Conservation (phyloP, 768 basidiomycete species). For the Boletus bicolor region DNA sequence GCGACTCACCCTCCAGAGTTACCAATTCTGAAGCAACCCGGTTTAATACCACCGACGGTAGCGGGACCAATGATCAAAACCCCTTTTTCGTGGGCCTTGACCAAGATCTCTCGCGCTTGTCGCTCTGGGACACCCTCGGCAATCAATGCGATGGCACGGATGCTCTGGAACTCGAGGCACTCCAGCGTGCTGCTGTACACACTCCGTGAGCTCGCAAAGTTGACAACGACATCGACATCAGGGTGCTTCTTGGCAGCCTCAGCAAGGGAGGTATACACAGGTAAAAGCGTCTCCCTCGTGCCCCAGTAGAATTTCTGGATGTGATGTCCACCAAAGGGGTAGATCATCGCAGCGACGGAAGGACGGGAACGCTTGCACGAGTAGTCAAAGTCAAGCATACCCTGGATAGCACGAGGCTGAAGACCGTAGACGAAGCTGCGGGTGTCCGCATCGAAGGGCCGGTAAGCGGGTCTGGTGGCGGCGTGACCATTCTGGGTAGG, state of each 20-base stretch:
- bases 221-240: conserved; percentile 96
- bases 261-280: conserved; percentile 89
- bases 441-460: conserved; percentile 91
- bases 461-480: conserved; percentile 65
- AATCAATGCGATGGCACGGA: conserved; percentile 77
- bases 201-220: conserved; percentile 92
- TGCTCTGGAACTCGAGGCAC: conserved; percentile 56
- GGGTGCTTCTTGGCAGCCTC: conserved; percentile 94
- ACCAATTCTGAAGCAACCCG: conserved; percentile 98
- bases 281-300: conserved; percentile 96
- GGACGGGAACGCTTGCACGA: conserved; percentile 91
- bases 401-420: conserved; percentile 98
- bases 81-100: conserved; percentile 77
- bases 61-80: conserved; percentile 96
- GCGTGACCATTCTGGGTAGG: conserved; percentile 33
- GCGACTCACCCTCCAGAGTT: conserved; percentile 88
- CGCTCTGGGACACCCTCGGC: conserved; percentile 99
- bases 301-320: conserved; percentile 99
- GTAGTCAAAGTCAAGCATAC: conserved; percentile 98
- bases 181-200: conserved; percentile 96
- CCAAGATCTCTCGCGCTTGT: conserved; percentile 93
- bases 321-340: conserved; percentile 99
- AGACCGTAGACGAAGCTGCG: conserved; percentile 98
- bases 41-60: conserved; percentile 99
- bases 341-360: conserved; percentile 98